Base-by-base conservation (phyloP, 495 filamentous ascomycete genomes). In the Tetracladium setigerum region DNA sequence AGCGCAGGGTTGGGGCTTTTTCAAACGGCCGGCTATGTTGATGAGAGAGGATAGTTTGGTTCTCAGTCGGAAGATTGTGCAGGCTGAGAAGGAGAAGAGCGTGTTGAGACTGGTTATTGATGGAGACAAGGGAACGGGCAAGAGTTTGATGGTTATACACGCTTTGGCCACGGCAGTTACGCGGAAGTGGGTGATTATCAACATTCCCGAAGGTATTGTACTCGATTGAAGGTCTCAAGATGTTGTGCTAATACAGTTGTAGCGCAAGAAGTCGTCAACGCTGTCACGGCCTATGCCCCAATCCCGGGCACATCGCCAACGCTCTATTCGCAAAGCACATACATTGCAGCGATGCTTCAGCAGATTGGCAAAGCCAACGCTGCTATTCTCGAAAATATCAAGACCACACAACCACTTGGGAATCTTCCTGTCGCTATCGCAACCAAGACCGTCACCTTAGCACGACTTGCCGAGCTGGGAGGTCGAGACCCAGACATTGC, bases 1-100 rank as follows among this genome's bases (percentile, higher is more conserved):
- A n/a, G 82, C 78, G 12, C 92, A 97, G 72, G 82, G 76, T 46
- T 98, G 92, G 92, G 74, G 72, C 22, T 68, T 94, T 57, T 98
- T 96, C 66, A 68, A 84, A 56, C 74, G 82, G 41, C 91, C 92
- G 13, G 81, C 81, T 38, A 78, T 78, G 30, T 67, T 98, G 52
- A 60, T 95, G 43, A 76, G 89, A 55, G 70, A 71, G 38, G 85
- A 95, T 67, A 86, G 83, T 27, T 63, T 88, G 54, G 75, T 86
- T 45, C 54, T 95, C 63, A 78, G 72, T 17, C 74, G 68, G 56
- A 62, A 77, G 54, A 70, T 98, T 59, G 55, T 68, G 34, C 48
- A 50, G 24, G 67, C 74, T 9, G 68, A 68, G n/a, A 61, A 71
- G 42, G 70, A 74, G 52, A 75, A 79, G 53, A 68, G 77, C 61